These are phyloP conservation scores for Stachybotrys chlorohalonatus DNA, from an alignment of 2,329 filamentous ascomycete genomes.

Conservation along the genomic window DNA sequence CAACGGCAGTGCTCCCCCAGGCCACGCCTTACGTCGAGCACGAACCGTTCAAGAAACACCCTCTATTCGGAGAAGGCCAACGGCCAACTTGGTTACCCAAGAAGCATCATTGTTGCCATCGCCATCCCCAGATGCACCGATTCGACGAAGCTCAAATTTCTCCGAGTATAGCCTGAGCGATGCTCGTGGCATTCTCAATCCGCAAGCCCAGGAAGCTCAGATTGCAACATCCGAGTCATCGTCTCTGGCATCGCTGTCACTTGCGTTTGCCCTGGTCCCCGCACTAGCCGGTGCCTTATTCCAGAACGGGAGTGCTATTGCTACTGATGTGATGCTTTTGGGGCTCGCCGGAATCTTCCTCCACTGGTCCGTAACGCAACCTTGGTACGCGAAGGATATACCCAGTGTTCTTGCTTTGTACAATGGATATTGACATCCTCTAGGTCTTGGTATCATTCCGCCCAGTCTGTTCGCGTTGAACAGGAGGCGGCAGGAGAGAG, in stretches of 20 bases:
- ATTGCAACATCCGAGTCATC: constrained; percentile 44
- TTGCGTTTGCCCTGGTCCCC: constrained; percentile 76
- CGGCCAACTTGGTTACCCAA: not conserved
- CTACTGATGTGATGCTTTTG: constrained; percentile 78
- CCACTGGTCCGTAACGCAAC: constrained; percentile 84
- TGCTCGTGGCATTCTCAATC: constrained; percentile 59
- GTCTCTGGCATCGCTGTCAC: constrained; percentile 69
- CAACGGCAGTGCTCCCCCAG: constrained; percentile 8
- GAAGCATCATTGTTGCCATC: not conserved
- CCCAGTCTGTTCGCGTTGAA: constrained; percentile 50
- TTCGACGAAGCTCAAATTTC: constrained; percentile 58
- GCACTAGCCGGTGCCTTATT: constrained; percentile 80
- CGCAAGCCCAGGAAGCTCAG: constrained; percentile 27
- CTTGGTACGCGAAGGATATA: constrained; percentile 53
- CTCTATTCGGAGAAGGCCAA: constrained; percentile 11
- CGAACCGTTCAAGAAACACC: constrained; percentile 27
- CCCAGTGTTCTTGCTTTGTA: not conserved
- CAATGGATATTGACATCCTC: not conserved
- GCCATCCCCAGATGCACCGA: constrained; percentile 1
- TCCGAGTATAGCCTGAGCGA: constrained; percentile 68
- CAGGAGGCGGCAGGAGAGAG: constrained; percentile 33
- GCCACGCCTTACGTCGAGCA: constrained; percentile 31
- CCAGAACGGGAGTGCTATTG: constrained; percentile 70
- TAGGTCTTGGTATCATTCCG: constrained; percentile 58
- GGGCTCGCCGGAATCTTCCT: constrained; percentile 75